These are phyloP conservation scores for Daldinia decipiens DNA, from an alignment of 495 filamentous ascomycete species.

Conservation along the genomic window DNA sequence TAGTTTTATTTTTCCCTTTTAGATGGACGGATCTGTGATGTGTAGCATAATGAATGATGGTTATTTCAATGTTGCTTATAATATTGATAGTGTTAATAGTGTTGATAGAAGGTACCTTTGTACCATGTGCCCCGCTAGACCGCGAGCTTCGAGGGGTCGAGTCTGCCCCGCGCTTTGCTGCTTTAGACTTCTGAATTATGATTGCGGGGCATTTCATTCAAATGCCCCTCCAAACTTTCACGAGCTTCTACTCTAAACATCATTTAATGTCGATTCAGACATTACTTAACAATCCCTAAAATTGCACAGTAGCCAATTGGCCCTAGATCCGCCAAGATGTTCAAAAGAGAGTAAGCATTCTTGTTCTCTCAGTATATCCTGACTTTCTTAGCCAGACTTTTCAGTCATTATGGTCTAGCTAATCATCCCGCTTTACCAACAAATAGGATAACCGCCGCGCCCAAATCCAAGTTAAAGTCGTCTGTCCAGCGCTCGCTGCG, in stretches of 20 bases:
- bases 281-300: not conserved
- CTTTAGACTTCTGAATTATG: slow-evolving; percentile 9
- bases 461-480: slow-evolving; percentile 97
- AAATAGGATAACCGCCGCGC: slow-evolving; percentile 69
- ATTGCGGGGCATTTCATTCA: slow-evolving; percentile 36
- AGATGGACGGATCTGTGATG: not conserved
- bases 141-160: slow-evolving; percentile 14
- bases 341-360: slow-evolving; percentile 84
- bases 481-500: slow-evolving; percentile 90
- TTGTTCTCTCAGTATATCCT: not conserved
- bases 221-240: slow-evolving; percentile 51
- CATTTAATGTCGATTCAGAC: not conserved
- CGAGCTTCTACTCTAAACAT: slow-evolving; percentile 35
- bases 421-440: slow-evolving; percentile 24
- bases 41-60: not conserved
- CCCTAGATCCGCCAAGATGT: slow-evolving; percentile 67
- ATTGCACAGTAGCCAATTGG: slow-evolving; percentile 18
- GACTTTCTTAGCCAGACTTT: not conserved
- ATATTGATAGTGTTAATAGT: too few relatives aligned
- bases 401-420: slow-evolving; percentile 9
- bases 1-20: not conserved
- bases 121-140: slow-evolving; percentile 28
- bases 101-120: slow-evolving; percentile 20
- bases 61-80: too few relatives aligned
- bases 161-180: slow-evolving; percentile 40